Base-by-base conservation (phyloP, 208 protist genomes). In the Leishmania guyanensis region DNA sequence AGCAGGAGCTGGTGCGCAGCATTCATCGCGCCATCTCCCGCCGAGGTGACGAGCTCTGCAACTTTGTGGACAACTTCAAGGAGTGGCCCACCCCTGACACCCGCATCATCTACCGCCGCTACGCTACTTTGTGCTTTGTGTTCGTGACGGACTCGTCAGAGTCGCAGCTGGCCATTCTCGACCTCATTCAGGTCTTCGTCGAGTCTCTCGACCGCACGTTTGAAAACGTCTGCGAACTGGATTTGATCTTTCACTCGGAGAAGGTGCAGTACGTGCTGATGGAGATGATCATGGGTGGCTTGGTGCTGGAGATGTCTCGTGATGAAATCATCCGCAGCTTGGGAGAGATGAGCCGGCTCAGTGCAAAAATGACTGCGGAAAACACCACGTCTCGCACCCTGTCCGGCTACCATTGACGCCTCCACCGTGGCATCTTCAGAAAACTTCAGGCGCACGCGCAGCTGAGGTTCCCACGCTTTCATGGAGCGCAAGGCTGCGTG, bases 201-300 rank as follows among this genome's bases (percentile, higher is more conserved):
- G 99, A 99, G 83, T 88, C 92, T 4, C 93, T 99, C 62, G 98
- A 99, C 87, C 96, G 97, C 71, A 93, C 90, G 77, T 99, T 99
- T 90, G 97, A 99, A 86, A 99, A 99, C 80, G 99, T 99, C 46
- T 99, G 99, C 82, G 99, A 99, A 87, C 88, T 99, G 3, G 98
- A 99, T 87, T 79, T 99, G n/a, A 99, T 99, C 81, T 99, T 99
- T 83, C 98, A 99, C 86, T 95, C 94, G 5, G 99, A 99, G 84
- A 99, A 99, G 92, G 97, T 99, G 58, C 98, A 99, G 77, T 94
- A 98, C 83, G 95, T 98, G 62, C 88, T 99, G 74, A 98, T 99
- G 91, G 98, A 99, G 91, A 98, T 99, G 80, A 86, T 99, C 17
- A 99, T 99, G 96, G 99, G 99, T 46, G 98, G 98, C 36, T 96